A percentile compares a stretch with the other conserved stretches of the same genome.
Conservation (phyloP, 2,329 filamentous ascomycete species). For the Aspergillus arachidicola region DNA sequence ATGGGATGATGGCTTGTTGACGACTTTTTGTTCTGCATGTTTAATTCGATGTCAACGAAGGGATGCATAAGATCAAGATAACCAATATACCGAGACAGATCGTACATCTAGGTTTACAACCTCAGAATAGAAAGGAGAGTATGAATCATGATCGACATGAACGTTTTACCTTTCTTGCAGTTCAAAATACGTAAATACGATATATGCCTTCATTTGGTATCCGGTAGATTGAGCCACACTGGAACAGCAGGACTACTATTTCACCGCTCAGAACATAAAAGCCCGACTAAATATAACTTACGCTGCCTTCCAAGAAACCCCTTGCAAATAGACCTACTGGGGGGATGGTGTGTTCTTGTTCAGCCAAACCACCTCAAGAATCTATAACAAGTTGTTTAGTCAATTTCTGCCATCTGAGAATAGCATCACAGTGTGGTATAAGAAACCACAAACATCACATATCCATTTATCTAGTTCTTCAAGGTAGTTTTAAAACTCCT, state of each 20-base stretch:
- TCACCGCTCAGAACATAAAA: not conserved
- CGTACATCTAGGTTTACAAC: not conserved
- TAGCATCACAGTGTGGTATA: not conserved
- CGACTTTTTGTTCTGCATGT: conserved; percentile 25
- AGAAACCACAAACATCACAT: not conserved
- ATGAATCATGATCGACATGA: not conserved
- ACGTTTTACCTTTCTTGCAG: not conserved
- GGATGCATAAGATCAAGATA: conserved; percentile 23
- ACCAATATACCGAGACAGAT: conserved; percentile 2
- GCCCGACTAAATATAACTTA: not conserved
- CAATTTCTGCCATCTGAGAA: no score
- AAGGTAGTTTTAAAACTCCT: not conserved
- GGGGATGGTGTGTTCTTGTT: no score
- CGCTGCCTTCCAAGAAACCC: no score
- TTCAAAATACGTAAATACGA: not conserved
- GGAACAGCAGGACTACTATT: not conserved
- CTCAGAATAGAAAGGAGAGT: conserved; percentile 2
- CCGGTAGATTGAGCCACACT: not conserved
- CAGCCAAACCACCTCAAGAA: no score
- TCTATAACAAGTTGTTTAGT: no score
- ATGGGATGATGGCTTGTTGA: conserved; percentile 16
- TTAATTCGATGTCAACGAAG: conserved; percentile 26
- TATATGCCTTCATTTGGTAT: not conserved
- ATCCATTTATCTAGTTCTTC: not conserved
- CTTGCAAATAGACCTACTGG: no score